Evolutionary conservation across 2,329 filamentous ascomycete genomes (phyloP), one percentile per base, ranked within the genome.

Genomic region (Trichoderma polysporum): DNA sequence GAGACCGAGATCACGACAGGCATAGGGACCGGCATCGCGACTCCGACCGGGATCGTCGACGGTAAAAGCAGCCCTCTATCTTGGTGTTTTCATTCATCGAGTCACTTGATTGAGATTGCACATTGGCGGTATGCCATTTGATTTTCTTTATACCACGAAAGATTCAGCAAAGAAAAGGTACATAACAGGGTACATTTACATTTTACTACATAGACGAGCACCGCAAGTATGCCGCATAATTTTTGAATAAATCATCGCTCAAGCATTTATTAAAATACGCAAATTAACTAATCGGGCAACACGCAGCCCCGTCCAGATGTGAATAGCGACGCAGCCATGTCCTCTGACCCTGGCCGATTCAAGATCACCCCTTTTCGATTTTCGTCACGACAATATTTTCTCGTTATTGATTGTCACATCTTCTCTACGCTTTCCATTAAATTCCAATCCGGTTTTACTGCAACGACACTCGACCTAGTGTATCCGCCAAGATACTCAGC

Each of bases 401-500:
- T n/a, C 10, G 15, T 35, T n/a, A 10, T 8, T 33, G 19, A 5
- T 17, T 10, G 13, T 50, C 17, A 12, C 39, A 22, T 25, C 27
- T 61, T 35, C 37, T 59, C 58, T 49, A 22, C 54, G 13, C 27
- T n/a, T 22, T 9, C n/a, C 10, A 17, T 39, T 4, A 27, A 2
- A 22, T 10, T 35, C 25, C 39, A 31, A 2, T 12, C 25, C 1
- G 13, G 13, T 8, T 15, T 69, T 72, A 81, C 72, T 81, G 79
- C 50, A 82, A 65, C n/a, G 77, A 76, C 19, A 83, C 70, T 41
- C 78, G 79, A 41, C 75, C 74, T n/a, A 84, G 74, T 4, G 77
- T 78, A 70, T 83, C 81, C 59, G 71, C 75, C 71, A 84, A 65
- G 35, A 84, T 78, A 19, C 75, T 72, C 41, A 84, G 70, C 72